Base-by-base conservation (phyloP, 2,329 filamentous ascomycete species). In the Chrysosphaeria jannelii region DNA sequence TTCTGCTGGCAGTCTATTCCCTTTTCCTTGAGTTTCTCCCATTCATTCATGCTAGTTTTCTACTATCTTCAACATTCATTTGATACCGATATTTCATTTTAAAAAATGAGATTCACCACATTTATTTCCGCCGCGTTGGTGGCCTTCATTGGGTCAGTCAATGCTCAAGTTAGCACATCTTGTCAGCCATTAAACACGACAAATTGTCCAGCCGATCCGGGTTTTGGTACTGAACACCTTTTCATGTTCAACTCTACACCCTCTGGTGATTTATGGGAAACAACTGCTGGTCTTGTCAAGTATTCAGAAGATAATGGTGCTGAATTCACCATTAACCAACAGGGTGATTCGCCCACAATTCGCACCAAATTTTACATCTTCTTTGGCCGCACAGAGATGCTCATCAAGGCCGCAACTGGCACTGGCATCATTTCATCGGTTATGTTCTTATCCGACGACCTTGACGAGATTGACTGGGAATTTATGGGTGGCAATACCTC, bases 381-480 rank as follows among this genome's bases (percentile, higher is more conserved):
- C 50, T 81, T 70, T 33, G 76, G 76, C 25, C 61, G 65, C 29
- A 64, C 75, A 26, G 74, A 85, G 43, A 55, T 81, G 27, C 53
- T 60, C 33, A 58, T 88, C 50, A 74, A 75, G 47, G 70, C 71
- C 4, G 65, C 78, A 1, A 46, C 51, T 1, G 78, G 78, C 10
- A 48, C 47, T 6, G 78, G 78, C 24, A 66, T 90, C 30, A 60
- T 90, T 34, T 76, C 66, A 36, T 64, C 71, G 30, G 66, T 88
- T 36, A 79, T 89, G 39, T 55, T 81, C 42, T 54, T 85, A 32
- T 81, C 70, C 23, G 69, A 85, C 34, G 67, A 78, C 34, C 53
- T 81, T 9, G 78, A 89, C 39, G 75, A 89, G 44, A 65, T 89
- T 19, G 78, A 90, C 38, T 81, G 74, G 60, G 74, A 85, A 39